Evolutionary conservation across 805 yeast genomes (phyloP).

Genomic region (Candida pseudoglaebosa): DNA sequence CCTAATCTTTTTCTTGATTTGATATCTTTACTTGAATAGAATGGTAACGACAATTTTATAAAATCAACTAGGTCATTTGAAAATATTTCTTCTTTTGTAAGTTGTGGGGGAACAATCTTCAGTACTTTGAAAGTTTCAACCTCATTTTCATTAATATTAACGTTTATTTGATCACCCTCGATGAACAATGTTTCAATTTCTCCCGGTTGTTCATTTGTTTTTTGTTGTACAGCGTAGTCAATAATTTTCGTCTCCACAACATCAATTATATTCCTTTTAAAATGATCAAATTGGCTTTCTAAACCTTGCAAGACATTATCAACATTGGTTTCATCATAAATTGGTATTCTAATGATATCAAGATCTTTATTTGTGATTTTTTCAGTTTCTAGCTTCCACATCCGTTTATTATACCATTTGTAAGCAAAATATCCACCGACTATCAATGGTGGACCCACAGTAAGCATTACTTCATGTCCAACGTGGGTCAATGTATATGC

Average conservation of each 20-base stretch:
- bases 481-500: slow-evolving; percentile 29
- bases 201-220: slow-evolving; percentile 6
- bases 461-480: slow-evolving; percentile 32
- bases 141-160: slow-evolving; percentile 18
- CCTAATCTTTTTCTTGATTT: slow-evolving; percentile 24
- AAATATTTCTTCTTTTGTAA: slow-evolving; percentile 8
- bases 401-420: slow-evolving; percentile 11
- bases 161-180: slow-evolving; percentile 31
- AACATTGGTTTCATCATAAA: slow-evolving; percentile 31
- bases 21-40: slow-evolving; percentile 19
- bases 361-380: slow-evolving; percentile 10
- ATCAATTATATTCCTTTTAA: slow-evolving; percentile 25
- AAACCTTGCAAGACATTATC: slow-evolving; percentile 30
- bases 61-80: slow-evolving; percentile 15
- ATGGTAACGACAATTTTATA: slow-evolving; percentile 33
- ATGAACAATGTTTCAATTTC: slow-evolving; percentile 15
- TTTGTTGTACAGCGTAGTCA: slow-evolving; percentile 20
- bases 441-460: slow-evolving; percentile 34
- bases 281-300: slow-evolving; percentile 35
- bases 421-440: slow-evolving; percentile 24
- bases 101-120: slow-evolving; percentile 11
- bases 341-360: slow-evolving; percentile 15
- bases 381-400: slow-evolving; percentile 12
- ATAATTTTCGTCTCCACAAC: slow-evolving; percentile 22
- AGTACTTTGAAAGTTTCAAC: slow-evolving; percentile 22